These are phyloP conservation scores for Botrytis porri DNA, from an alignment of 2,329 filamentous ascomycete genomes.

Conservation along the genomic window DNA sequence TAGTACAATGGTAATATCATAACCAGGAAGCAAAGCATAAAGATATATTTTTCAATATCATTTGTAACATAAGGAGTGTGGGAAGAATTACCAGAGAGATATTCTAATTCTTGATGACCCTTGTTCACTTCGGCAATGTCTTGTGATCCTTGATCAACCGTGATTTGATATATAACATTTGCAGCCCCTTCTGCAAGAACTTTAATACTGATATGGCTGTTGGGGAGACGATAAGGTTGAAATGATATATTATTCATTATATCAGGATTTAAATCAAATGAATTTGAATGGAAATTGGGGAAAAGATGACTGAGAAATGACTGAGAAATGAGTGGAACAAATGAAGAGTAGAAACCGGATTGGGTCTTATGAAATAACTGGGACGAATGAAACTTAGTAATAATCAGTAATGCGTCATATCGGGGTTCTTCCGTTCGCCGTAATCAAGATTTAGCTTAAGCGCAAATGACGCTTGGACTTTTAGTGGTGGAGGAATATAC, in stretches of 20 bases:
- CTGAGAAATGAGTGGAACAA: not conserved
- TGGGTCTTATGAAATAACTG: not conserved
- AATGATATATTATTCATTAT: not conserved
- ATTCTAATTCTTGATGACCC: constrained; percentile 25
- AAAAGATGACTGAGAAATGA: not conserved
- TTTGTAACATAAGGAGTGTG: not conserved
- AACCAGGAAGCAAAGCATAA: not conserved
- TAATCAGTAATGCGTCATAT: constrained; percentile 1
- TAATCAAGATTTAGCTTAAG: not conserved
- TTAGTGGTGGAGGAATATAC: not conserved
- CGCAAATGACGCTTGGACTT: not conserved
- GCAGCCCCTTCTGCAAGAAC: constrained; percentile 66
- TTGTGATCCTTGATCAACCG: constrained; percentile 34
- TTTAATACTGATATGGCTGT: not conserved
- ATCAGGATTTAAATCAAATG: too few relatives aligned
- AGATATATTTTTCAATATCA: not conserved
- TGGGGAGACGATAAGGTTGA: not conserved
- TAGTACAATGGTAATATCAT: not conserved
- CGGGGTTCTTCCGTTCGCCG: not conserved
- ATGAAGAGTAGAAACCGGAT: not conserved
- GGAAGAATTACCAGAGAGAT: not conserved
- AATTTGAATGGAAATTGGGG: not conserved
- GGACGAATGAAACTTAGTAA: not conserved
- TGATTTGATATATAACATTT: constrained; percentile 70
- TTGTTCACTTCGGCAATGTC: not conserved